These are phyloP conservation scores for Saturnispora diversa DNA, from an alignment of 805 yeast species.

Conservation along the genomic window DNA sequence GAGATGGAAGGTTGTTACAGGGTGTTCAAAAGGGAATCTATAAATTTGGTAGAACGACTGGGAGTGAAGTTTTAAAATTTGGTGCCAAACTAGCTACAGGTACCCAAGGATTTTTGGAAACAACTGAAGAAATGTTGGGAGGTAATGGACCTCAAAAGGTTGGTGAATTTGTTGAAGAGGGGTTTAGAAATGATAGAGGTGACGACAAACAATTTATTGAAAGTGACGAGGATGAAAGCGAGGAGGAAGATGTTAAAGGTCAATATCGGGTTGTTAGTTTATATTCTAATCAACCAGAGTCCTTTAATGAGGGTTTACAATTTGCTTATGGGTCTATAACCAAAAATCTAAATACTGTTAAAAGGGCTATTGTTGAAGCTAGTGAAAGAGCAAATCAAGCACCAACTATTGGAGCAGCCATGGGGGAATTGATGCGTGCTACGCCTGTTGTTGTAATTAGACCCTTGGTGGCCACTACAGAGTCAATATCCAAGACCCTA, in stretches of 20 bases:
- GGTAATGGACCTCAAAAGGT: slow-evolving; percentile 48
- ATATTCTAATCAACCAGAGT: slow-evolving; percentile 78
- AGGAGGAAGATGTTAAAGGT: slow-evolving; percentile 20
- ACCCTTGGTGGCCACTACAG: slow-evolving; percentile 89
- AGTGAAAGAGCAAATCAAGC: slow-evolving; percentile 56
- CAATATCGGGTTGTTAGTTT: slow-evolving; percentile 43
- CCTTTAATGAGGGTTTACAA: slow-evolving; percentile 60
- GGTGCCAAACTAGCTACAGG: slow-evolving; percentile 87
- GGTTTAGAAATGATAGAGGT: slow-evolving; percentile 13
- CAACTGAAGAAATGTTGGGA: slow-evolving; percentile 70
- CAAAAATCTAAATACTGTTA: slow-evolving; percentile 57
- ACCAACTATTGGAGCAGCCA: slow-evolving; percentile 58
- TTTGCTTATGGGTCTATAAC: slow-evolving; percentile 71
- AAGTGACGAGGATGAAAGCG: slow-evolving; percentile 24
- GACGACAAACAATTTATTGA: slow-evolving; percentile 26
- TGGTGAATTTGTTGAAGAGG: too few relatives aligned
- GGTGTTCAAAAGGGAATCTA: slow-evolving; percentile 69
- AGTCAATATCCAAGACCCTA: slow-evolving; percentile 73
- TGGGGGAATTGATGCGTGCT: slow-evolving; percentile 58
- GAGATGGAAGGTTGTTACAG: slow-evolving; percentile 61
- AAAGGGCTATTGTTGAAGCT: slow-evolving; percentile 51
- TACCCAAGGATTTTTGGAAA: slow-evolving; percentile 72
- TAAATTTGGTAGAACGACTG: slow-evolving; percentile 66
- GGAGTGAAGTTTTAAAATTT: slow-evolving; percentile 69
- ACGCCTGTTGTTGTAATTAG: slow-evolving; percentile 75